Evolutionary conservation across 495 filamentous ascomycete genomes (phyloP).

Genomic region (Copromyces sp.): DNA sequence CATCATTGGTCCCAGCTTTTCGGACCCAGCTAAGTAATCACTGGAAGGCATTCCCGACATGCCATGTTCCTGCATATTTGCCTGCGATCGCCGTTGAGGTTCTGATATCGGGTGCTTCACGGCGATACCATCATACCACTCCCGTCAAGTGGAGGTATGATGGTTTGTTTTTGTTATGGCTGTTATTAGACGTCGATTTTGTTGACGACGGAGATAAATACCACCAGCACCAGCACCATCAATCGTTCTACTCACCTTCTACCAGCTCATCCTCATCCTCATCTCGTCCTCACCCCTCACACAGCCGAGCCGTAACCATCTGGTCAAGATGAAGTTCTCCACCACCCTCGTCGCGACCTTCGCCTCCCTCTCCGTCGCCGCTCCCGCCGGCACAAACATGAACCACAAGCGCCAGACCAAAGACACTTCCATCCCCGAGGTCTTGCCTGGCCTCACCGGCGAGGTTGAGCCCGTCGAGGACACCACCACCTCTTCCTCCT

Average conservation of each 20-base stretch:
- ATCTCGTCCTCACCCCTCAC: background rate
- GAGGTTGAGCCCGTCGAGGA: background rate
- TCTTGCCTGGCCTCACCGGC: background rate
- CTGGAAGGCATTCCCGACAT: background rate
- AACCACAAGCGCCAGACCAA: background rate
- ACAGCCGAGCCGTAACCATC: no score
- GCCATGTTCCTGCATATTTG: background rate
- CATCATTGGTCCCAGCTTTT: background rate
- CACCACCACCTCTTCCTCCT: background rate
- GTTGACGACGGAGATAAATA: background rate
- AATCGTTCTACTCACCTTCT: background rate
- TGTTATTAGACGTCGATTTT: background rate
- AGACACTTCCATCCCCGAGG: background rate
- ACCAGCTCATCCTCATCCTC: background rate
- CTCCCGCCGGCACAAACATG: background rate
- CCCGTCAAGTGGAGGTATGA: background rate
- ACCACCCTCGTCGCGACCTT: background rate
- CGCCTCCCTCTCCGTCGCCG: background rate
- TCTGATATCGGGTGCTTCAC: background rate
- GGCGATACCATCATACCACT: background rate
- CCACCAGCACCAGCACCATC: background rate
- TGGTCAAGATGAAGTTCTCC: background rate
- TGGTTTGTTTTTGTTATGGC: background rate
- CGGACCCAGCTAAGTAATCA: background rate
- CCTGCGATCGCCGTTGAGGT: background rate